Evolutionary conservation across 306 rosid genomes (phyloP), one percentile per base, ranked within the genome.

Genomic region (Trichosanthes truncata): DNA sequence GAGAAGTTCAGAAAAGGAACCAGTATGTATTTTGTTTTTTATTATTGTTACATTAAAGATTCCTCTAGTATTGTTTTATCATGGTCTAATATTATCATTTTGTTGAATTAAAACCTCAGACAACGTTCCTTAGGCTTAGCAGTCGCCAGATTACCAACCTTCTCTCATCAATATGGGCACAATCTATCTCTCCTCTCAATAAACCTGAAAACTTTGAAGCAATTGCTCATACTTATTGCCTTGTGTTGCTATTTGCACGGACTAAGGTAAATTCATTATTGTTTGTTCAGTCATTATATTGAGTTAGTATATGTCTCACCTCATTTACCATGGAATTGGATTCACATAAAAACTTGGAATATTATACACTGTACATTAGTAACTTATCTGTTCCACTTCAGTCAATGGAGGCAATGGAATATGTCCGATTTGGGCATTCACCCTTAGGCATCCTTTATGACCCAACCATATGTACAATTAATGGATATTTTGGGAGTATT

Each of bases 161-260:
- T 80, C 84, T 91, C 78, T 91, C 97, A 56, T 89, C 98, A 82
- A 87, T 91, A 83, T 93, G 98, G 98, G 88, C 84, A 73, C 97
- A 91, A 79, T 89, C 94, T 77, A 74, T 84, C 67, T 91, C 91
- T 81, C 89, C 98, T 67, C 83, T 62, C 80, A 93, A 93, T 86
- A 76, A 80, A 79, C 97, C 98, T 10, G 90, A 82, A 83, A 91
- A 90, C 79, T 93, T 87, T 74, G 97, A 91, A 90, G 98, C 92
- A 82, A 86, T 93, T 78, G 87, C 95, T 83, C 86, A 85, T 83
- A 86, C 97, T 53, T 91, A 89, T 90, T 84, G 90, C 80, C 88
- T 93, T 74, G 87, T 90, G 79, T 65, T 89, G 86, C 86, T 91
- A 81, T 87, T 88, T 87, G 90, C 93, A 49, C 84, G 92, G 41